A percentile compares a stretch with the other conserved stretches of the same genome.
Conservation (phyloP, 2,329 filamentous ascomycete genomes). For the Paracoccidioides brasiliensis region DNA sequence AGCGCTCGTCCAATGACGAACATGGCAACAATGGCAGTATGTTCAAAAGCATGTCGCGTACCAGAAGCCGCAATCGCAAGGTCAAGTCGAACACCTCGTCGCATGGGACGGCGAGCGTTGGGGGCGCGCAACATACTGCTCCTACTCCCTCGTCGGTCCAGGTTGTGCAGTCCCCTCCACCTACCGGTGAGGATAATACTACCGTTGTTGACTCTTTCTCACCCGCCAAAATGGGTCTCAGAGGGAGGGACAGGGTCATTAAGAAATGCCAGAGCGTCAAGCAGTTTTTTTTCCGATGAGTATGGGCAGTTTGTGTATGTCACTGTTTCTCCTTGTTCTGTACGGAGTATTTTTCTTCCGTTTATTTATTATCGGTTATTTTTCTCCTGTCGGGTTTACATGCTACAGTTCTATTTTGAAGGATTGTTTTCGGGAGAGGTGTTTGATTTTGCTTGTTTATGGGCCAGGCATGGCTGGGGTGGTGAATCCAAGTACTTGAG, state of each 20-base stretch:
- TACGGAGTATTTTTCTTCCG: too few relatives aligned
- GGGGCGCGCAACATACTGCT: too few relatives aligned
- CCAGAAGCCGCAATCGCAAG: slow-evolving; percentile 27
- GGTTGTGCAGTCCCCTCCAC: neutral
- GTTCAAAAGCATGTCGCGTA: slow-evolving; percentile 28
- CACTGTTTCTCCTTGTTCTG: neutral
- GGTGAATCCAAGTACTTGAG: too few relatives aligned
- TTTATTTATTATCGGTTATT: too few relatives aligned
- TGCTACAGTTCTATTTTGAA: too few relatives aligned
- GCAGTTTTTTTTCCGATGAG: slow-evolving; percentile 11
- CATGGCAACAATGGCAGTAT: too few relatives aligned
- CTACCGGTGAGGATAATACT: neutral
- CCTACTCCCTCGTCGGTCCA: neutral
- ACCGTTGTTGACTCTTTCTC: neutral
- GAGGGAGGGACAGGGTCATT: slow-evolving; percentile 8
- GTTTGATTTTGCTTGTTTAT: too few relatives aligned
- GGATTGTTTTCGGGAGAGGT: too few relatives aligned
- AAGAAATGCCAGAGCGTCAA: slow-evolving; percentile 18
- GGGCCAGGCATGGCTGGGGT: too few relatives aligned
- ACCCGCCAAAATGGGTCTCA: neutral
- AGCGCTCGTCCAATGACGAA: slow-evolving; percentile 30
- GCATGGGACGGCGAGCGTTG: slow-evolving; percentile 7
- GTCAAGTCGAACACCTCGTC: slow-evolving; percentile 21
- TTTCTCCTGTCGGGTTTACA: too few relatives aligned
- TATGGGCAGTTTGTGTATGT: neutral